These are phyloP conservation scores for Nicotiana tabacum DNA, from an alignment of 257 asterid genomes.

Conservation along the genomic window DNA sequence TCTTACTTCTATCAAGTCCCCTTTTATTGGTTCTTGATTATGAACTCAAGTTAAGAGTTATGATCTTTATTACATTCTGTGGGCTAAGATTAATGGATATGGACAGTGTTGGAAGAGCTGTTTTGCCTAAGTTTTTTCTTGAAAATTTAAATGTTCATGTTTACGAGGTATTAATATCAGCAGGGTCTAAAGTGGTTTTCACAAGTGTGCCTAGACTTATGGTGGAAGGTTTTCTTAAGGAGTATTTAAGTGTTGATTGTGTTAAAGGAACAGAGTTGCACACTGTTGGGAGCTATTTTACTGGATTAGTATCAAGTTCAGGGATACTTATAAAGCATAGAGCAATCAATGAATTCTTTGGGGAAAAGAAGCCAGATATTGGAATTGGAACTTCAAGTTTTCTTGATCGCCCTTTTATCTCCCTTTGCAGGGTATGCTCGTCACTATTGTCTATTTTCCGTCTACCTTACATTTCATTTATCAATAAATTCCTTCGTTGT, in stretches of 20 bases:
- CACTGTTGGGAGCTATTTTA: conserved; percentile 41
- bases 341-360: conserved; percentile 55
- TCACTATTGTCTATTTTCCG: no score
- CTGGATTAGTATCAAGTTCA: conserved; percentile 42
- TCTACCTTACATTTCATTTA: no score
- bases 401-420: conserved; percentile 52
- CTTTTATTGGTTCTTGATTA: conserved; percentile 31
- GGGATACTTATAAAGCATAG: conserved; percentile 61
- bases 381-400: conserved; percentile 52
- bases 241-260: conserved; percentile 51
- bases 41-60: conserved; percentile 43
- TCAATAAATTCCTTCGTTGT: no score
- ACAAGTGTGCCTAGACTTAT: conserved; percentile 71
- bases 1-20: conserved; percentile 60
- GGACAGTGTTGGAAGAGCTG: conserved; percentile 62
- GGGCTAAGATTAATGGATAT: conserved; percentile 52
- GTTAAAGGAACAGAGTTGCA: conserved; percentile 76
- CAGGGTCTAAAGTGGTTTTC: conserved; percentile 37
- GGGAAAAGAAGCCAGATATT: conserved; percentile 53
- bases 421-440: conserved; percentile 19
- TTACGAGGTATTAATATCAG: conserved; percentile 40
- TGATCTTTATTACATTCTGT: conserved; percentile 73
- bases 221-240: conserved; percentile 75
- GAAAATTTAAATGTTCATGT: conserved; percentile 52
- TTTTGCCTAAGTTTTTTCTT: conserved; percentile 74